phyloP scores from a whole-genome alignment of 176 grass and related monocot genomes.

The Alloteropsis semialata region DNA sequence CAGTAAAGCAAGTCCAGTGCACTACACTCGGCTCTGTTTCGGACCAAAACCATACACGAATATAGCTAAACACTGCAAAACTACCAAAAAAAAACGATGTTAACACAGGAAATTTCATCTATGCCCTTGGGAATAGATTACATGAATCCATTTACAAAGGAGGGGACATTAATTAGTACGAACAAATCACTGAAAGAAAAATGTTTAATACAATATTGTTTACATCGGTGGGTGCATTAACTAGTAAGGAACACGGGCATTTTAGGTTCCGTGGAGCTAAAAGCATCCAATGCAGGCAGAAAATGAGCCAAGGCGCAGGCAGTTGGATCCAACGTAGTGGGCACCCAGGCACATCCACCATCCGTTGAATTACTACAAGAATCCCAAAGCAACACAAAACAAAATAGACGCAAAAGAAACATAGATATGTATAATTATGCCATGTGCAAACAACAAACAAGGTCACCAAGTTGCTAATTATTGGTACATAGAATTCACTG shows the following conservation, averaged over 20 bases:
- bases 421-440: not conserved
- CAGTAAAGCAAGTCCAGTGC: too few species aligned
- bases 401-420: not conserved
- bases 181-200: not conserved
- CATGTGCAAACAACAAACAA: not conserved
- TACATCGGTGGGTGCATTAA: not conserved
- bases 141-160: not conserved
- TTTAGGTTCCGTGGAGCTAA: not conserved
- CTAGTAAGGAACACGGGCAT: not conserved
- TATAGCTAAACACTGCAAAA: too few species aligned
- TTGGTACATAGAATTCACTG: not conserved
- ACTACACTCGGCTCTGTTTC: too few species aligned
- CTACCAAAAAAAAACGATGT: too few species aligned
- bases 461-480: not conserved
- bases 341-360: constrained; percentile 12
- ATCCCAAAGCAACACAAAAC: constrained; percentile 14
- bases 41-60: too few species aligned
- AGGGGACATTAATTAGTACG: not conserved
- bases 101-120: too few species aligned
- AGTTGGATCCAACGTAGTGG: not conserved
- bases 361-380: constrained; percentile 21
- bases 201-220: not conserved
- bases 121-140: too few species aligned
- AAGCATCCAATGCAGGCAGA: not conserved
- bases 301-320: not conserved